These are phyloP conservation scores for Odontarrhena argentea DNA, from an alignment of 345 rosid genomes.

Conservation along the genomic window DNA sequence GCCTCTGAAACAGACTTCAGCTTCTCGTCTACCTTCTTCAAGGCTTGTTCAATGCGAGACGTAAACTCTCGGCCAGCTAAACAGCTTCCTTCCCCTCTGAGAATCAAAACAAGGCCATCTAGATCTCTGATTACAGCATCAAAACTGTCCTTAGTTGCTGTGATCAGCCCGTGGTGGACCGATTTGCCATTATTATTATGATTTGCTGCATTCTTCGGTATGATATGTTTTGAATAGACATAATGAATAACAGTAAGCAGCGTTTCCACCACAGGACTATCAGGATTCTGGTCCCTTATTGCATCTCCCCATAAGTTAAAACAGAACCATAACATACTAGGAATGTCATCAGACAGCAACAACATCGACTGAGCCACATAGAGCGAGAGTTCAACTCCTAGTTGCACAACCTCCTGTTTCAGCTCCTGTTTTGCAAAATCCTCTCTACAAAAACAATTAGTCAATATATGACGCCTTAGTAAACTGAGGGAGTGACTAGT, in stretches of 20 bases:
- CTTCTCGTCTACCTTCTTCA: background rate
- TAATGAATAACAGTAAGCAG: background rate
- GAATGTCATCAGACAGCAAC: background rate
- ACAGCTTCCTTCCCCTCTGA: background rate
- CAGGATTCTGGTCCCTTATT: too few relatives aligned
- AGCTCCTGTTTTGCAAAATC: conserved; percentile 13
- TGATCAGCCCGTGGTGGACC: background rate
- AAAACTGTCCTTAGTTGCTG: background rate
- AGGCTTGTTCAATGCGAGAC: background rate
- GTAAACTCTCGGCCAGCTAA: background rate
- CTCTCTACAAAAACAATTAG: background rate
- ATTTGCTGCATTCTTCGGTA: background rate
- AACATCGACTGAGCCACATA: background rate
- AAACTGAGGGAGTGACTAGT: background rate
- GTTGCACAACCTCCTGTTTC: background rate
- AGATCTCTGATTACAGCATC: background rate
- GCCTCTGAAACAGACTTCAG: background rate
- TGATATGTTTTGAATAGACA: background rate
- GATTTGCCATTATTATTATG: background rate
- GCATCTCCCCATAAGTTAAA: too few relatives aligned
- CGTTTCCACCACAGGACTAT: too few relatives aligned
- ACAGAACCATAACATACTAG: background rate
- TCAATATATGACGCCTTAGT: background rate
- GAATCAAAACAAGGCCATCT: background rate
- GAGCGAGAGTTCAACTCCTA: conserved; percentile 20